Percentiles rank a stretch among this genome's conserved stretches.
Evolutionary conservation across 768 basidiomycete species (phyloP).

Genomic region (Phylloporus scabripes): DNA sequence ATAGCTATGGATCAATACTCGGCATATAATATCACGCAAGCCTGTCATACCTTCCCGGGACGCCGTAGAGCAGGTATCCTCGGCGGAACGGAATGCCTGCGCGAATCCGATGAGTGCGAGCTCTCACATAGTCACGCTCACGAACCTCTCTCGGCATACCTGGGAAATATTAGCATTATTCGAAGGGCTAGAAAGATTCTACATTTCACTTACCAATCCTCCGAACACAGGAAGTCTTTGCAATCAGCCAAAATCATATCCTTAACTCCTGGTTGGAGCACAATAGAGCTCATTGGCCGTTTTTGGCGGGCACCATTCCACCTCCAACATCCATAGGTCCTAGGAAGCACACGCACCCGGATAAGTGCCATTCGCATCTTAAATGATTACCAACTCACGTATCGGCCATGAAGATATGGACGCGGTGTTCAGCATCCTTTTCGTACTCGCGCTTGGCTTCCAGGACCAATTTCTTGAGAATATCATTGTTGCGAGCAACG

Average conservation of each 20-base stretch:
- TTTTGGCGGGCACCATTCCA: slow-evolving; percentile 89
- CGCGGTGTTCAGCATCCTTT: slow-evolving; percentile 86
- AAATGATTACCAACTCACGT: slow-evolving; percentile 50
- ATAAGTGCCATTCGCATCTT: slow-evolving; percentile 1
- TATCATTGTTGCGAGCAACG: slow-evolving; percentile 82
- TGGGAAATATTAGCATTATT: slow-evolving; percentile 29
- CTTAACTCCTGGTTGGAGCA: slow-evolving; percentile 82
- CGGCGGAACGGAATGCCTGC: slow-evolving; percentile 83
- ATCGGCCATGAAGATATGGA: slow-evolving; percentile 86
- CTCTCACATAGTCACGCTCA: slow-evolving; percentile 18
- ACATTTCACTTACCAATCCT: slow-evolving; percentile 65
- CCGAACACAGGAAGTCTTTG: slow-evolving; percentile 77
- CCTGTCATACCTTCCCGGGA: slow-evolving; percentile 65
- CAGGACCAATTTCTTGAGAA: slow-evolving; percentile 79
- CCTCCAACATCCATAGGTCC: slow-evolving; percentile 73
- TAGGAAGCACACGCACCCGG: slow-evolving; percentile 21
- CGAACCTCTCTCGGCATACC: slow-evolving; percentile 88
- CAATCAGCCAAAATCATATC: slow-evolving; percentile 88
- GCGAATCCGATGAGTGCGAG: slow-evolving; percentile 16
- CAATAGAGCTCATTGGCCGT: slow-evolving; percentile 89
- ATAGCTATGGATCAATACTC: slow-evolving; percentile 12
- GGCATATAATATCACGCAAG: slow-evolving; percentile 1
- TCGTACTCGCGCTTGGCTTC: slow-evolving; percentile 88
- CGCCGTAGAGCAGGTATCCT: slow-evolving; percentile 80
- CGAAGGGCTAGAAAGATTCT: slow-evolving; percentile 16